Conservation (phyloP, 345 rosid genomes). For the Eucalyptus erythrocorys region DNA sequence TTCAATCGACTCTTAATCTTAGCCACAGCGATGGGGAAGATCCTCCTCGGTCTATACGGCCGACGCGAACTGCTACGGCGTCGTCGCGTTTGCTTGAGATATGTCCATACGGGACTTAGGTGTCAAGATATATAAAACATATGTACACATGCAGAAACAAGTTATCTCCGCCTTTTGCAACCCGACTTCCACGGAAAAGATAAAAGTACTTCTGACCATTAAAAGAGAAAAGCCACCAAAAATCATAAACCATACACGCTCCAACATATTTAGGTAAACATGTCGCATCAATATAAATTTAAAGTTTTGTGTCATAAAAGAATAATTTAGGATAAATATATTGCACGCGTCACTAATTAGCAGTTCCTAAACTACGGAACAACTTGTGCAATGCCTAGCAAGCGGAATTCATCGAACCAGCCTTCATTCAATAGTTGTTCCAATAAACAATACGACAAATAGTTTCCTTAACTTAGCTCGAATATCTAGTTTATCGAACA, state of each 20-base stretch:
- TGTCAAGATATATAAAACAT: background rate
- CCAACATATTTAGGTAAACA: too few relatives aligned
- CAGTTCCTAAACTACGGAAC: accelerated
- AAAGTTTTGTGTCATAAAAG: accelerated
- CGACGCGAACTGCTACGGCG: background rate
- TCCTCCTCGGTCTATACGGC: background rate
- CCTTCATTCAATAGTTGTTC: too few relatives aligned
- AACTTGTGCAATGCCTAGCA: accelerated
- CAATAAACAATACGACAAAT: accelerated
- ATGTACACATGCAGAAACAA: background rate
- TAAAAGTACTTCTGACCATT: background rate
- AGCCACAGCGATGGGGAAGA: background rate
- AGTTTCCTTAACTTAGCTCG: accelerated
- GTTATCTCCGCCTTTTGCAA: background rate
- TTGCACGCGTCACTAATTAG: accelerated
- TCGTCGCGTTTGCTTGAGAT: background rate
- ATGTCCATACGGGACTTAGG: background rate
- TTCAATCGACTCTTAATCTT: background rate
- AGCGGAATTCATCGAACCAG: accelerated
- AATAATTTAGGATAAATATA: accelerated
- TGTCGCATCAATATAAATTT: too few relatives aligned
- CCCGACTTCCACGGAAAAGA: background rate
- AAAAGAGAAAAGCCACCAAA: too few relatives aligned
- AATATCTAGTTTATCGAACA: accelerated
- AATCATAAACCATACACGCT: too few relatives aligned